Conservation (phyloP, 345 rosid species). For the Noccaea caerulescens region DNA sequence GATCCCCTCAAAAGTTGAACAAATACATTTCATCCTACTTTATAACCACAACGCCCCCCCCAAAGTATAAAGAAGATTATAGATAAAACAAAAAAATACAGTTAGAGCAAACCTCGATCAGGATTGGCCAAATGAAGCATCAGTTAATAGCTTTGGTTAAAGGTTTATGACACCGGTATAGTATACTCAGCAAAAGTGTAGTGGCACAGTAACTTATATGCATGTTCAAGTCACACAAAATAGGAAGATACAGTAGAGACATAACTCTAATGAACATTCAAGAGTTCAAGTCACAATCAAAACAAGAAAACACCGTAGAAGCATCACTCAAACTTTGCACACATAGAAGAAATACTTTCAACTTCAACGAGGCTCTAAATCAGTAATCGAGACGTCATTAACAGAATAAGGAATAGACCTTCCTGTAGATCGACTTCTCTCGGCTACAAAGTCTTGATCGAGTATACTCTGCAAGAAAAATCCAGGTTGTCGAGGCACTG, state of each 20-base stretch:
- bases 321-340: background rate
- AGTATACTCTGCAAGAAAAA: background rate
- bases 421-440: background rate
- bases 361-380: slow-evolving; percentile 18
- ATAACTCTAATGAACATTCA: background rate
- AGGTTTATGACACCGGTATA: too few species aligned
- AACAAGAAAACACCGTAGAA: background rate
- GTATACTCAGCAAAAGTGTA: background rate
- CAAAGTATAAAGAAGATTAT: too few species aligned
- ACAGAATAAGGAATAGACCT: slow-evolving; percentile 1
- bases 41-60: too few species aligned
- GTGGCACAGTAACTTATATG: background rate
- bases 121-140: too few species aligned
- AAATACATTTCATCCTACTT: too few species aligned
- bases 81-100: too few species aligned
- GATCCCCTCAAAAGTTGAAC: too few species aligned
- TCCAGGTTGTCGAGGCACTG: slow-evolving; percentile 5
- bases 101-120: too few species aligned
- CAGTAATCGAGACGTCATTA: slow-evolving; percentile 6
- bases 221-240: background rate
- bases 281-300: background rate
- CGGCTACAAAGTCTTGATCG: background rate
- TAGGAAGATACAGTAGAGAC: slow-evolving; percentile 6
- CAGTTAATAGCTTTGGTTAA: background rate
- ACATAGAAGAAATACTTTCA: background rate